A percentile compares a stretch with the other conserved stretches of the same genome.
Evolutionary conservation across 2,329 filamentous ascomycete genomes (phyloP).

Genomic region (Aureobasidium lini): DNA sequence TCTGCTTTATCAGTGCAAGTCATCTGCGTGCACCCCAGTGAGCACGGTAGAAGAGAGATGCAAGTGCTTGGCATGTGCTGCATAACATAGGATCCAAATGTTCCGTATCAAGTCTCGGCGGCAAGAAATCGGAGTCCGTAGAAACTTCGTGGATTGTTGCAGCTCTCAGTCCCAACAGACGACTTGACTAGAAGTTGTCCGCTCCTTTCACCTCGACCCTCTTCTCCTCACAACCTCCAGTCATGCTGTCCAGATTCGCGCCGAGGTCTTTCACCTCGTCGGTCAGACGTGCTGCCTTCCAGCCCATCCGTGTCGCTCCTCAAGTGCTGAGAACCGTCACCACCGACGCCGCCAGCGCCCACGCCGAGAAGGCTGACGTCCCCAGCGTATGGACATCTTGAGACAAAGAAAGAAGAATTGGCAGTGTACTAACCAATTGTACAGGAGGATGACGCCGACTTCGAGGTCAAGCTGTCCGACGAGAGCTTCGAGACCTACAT

Average conservation of each 20-base stretch:
- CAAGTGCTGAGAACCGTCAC: slow-evolving; percentile 69
- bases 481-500: slow-evolving; percentile 99
- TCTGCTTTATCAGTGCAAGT: too few relatives aligned
- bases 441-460: slow-evolving; percentile 88
- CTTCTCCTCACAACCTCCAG: neutral
- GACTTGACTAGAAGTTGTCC: slow-evolving; percentile 8
- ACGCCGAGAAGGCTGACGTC: slow-evolving; percentile 70
- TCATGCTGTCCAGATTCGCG: slow-evolving; percentile 31
- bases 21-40: too few relatives aligned
- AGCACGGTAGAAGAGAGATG: too few relatives aligned
- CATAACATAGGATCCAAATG: neutral
- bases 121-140: slow-evolving; percentile 12
- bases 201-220: neutral
- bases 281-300: slow-evolving; percentile 23
- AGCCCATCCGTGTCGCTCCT: slow-evolving; percentile 36
- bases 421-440: slow-evolving; percentile 5
- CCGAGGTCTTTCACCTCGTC: slow-evolving; percentile 29
- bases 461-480: slow-evolving; percentile 86
- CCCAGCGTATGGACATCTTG: slow-evolving; percentile 47
- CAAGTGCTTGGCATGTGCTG: neutral
- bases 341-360: slow-evolving; percentile 87
- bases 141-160: slow-evolving; percentile 11
- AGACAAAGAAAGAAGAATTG: neutral
- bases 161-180: slow-evolving; percentile 12
- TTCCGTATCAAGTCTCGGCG: slow-evolving; percentile 9